Evolutionary conservation across 1,139 yeast genomes (phyloP).

Genomic region (Taphrina confusa): DNA sequence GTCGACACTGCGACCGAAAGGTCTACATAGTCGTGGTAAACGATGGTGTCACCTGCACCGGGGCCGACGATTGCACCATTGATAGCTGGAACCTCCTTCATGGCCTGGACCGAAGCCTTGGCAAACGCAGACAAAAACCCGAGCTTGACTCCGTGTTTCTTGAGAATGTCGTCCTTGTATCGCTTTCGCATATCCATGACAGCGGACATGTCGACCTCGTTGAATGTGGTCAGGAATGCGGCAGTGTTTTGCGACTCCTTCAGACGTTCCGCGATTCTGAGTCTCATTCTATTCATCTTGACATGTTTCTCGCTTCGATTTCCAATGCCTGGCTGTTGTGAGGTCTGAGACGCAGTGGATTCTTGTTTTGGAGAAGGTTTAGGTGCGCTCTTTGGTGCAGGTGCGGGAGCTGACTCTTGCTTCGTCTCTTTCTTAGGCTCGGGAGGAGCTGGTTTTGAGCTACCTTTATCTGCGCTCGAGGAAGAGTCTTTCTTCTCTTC

Average conservation of each 20-base stretch:
- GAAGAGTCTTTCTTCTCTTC: constrained; percentile 44
- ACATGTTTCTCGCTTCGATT: constrained; percentile 49
- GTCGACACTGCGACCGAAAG: constrained; percentile 97
- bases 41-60: constrained; percentile 79
- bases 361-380: constrained; percentile 41
- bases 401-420: constrained; percentile 40
- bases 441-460: constrained; percentile 41
- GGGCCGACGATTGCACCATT: constrained; percentile 86
- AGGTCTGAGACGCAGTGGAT: constrained; percentile 40
- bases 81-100: constrained; percentile 92
- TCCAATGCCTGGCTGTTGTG: constrained; percentile 36
- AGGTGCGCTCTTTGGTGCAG: constrained; percentile 24
- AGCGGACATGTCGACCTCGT: constrained; percentile 95
- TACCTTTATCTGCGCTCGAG: constrained; percentile 41
- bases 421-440: constrained; percentile 26
- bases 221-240: constrained; percentile 95
- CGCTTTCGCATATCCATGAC: constrained; percentile 92
- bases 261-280: constrained; percentile 97
- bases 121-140: constrained; percentile 99
- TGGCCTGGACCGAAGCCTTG: constrained; percentile 88
- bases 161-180: constrained; percentile 94
- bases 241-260: constrained; percentile 99
- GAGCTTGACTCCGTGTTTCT: constrained; percentile 89
- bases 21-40: constrained; percentile 94
- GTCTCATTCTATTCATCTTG: constrained; percentile 99